A percentile compares a stretch with the other conserved stretches of the same genome.
Conservation (phyloP, 2,329 filamentous ascomycete genomes). For the Diatrype stigma region DNA sequence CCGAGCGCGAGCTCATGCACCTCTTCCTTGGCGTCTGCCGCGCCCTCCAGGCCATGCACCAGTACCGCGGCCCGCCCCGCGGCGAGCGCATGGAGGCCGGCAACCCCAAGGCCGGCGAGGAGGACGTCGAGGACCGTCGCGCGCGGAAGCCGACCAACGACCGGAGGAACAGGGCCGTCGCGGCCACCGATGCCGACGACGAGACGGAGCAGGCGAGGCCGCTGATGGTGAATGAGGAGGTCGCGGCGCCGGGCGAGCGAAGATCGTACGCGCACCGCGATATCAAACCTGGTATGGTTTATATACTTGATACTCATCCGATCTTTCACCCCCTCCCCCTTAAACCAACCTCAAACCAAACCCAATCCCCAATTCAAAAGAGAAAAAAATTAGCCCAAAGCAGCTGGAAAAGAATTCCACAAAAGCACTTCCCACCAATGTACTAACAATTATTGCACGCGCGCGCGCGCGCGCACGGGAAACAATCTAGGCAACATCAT, state of each 20-base stretch:
- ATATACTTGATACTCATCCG: too few species aligned
- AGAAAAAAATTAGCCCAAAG: too few species aligned
- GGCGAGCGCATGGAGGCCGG: conserved; percentile 52
- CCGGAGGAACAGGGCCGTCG: conserved; percentile 27
- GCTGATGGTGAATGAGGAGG: conserved; percentile 75
- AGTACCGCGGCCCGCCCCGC: conserved; percentile 60
- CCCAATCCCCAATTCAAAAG: too few species aligned
- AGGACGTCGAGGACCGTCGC: conserved; percentile 32
- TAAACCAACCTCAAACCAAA: too few species aligned
- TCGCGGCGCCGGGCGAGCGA: conserved; percentile 62
- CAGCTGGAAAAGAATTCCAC: too few species aligned
- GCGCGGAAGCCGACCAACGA: conserved; percentile 32
- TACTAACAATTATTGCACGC: too few species aligned
- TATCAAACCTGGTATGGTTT: conserved; percentile 91
- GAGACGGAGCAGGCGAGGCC: conserved; percentile 75
- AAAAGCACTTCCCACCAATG: not conserved
- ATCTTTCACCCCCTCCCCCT: too few species aligned
- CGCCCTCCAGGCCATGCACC: conserved; percentile 85
- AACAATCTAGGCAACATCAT: conserved; percentile 98
- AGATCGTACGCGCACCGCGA: conserved; percentile 91
- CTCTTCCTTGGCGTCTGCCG: conserved; percentile 89
- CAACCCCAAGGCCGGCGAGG: conserved; percentile 35
- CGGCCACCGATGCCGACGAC: conserved; percentile 58
- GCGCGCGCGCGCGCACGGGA: too few species aligned
- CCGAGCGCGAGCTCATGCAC: conserved; percentile 81